phyloP scores from a whole-genome alignment of 345 rosid species.

The Mercurialis annua region DNA sequence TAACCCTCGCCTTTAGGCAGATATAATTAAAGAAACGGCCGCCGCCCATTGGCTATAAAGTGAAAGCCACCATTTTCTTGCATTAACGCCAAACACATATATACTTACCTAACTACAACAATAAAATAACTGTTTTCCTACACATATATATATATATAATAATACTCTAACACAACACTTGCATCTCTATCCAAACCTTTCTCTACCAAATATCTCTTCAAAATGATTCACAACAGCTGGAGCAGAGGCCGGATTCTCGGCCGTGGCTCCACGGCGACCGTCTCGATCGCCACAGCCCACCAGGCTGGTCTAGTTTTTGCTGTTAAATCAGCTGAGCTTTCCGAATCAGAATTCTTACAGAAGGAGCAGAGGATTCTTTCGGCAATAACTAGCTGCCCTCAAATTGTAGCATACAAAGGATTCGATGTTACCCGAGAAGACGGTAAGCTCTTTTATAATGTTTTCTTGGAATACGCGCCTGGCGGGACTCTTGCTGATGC shows the following conservation, averaged over 20 bases:
- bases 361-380: slow-evolving; percentile 43
- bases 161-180: not conserved
- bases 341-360: slow-evolving; percentile 32
- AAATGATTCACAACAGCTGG: slow-evolving; percentile 42
- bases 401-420: slow-evolving; percentile 65
- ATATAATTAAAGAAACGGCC: slow-evolving; percentile 27
- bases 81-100: slow-evolving; percentile 21
- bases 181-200: not conserved
- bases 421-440: slow-evolving; percentile 44
- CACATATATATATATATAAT: not conserved
- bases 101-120: slow-evolving; percentile 10
- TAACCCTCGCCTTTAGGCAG: not conserved
- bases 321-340: slow-evolving; percentile 48
- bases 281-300: slow-evolving; percentile 32
- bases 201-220: not conserved
- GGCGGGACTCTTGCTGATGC: slow-evolving; percentile 54
- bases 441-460: slow-evolving; percentile 50
- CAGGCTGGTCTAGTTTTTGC: slow-evolving; percentile 42
- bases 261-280: slow-evolving; percentile 55
- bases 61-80: slow-evolving; percentile 13
- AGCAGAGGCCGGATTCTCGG: slow-evolving; percentile 48
- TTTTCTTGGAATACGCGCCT: slow-evolving; percentile 64
- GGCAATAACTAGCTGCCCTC: slow-evolving; percentile 42
- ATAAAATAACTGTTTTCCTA: not conserved
- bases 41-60: slow-evolving; percentile 40